Evolutionary conservation across 2,329 filamentous ascomycete genomes (phyloP), one percentile per base, ranked within the genome.

Genomic region (Colletotrichum truncatum): DNA sequence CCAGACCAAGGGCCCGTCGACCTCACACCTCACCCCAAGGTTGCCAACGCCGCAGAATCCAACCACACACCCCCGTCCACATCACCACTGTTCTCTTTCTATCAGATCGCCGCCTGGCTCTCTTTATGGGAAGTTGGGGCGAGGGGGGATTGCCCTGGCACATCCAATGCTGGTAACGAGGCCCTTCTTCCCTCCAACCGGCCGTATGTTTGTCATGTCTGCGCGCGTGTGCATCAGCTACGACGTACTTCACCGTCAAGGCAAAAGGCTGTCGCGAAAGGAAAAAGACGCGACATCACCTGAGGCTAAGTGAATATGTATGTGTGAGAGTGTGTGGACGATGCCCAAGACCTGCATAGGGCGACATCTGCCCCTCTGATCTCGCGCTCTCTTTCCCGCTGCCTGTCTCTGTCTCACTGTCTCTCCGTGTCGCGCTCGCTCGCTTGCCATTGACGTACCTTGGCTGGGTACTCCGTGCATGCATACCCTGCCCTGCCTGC

Each of bases 1-100:
- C 56, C 48, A 65, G 41, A 41, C 43, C 63, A 57, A 57, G 58
- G 45, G 59, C 43, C 56, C 32, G 48, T 41, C 62, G 34, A 65
- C 62, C 57, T 63, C 64, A 66, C 58, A 66, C 64, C 59, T 66
- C 64, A 45, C 45, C 59, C 57, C 52, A 66, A 64, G 58, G 36
- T 52, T 58, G 59, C 53, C 52, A 56, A 66, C 59, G 60, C 64
- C 52, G 58, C 59, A 66, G 45, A 64, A 64, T 58, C 51, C 64
- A 63, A 66, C 64, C 49, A 48, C 58, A 66, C 43, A 30, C 64
- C 51, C 63, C 63, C 59, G 25, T 53, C 59, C 59, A 63, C 64
- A 39, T 64, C 62, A 65, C 62, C 25, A 53, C 48, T 53, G n/a
- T 16, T 45, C 41, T 21, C 28, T 38, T 58, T 58, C 64, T 64